A percentile compares a stretch with the other conserved stretches of the same genome.
phyloP scores from a whole-genome alignment of 2,329 filamentous ascomycete genomes.

The Fusarium tanahbumbuense region DNA sequence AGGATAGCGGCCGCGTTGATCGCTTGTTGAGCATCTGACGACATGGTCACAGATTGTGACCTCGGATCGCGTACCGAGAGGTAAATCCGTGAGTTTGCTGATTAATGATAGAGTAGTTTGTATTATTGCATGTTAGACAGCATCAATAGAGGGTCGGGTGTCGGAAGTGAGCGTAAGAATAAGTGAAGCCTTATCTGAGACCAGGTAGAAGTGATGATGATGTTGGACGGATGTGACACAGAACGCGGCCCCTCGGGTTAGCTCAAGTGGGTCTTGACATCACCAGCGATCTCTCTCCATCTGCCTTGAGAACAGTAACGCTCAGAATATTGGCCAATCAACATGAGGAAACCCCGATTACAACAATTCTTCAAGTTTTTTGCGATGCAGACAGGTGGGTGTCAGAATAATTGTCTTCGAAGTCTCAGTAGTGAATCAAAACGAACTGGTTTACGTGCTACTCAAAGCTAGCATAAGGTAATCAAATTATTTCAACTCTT shows the following conservation, averaged over 20 bases:
- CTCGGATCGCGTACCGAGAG: conserved; percentile 31
- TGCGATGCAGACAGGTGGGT: background rate
- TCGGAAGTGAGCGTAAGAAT: background rate
- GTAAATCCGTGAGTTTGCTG: background rate
- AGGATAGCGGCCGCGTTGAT: background rate
- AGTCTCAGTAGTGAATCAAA: background rate
- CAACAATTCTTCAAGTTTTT: background rate
- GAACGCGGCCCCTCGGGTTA: conserved; percentile 17
- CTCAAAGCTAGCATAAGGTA: background rate
- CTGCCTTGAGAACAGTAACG: conserved; percentile 14
- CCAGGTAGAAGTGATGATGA: conserved; percentile 9
- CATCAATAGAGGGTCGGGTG: background rate
- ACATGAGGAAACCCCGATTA: background rate
- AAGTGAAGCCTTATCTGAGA: conserved; percentile 13
- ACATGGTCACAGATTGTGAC: conserved; percentile 21
- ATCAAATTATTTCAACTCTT: background rate
- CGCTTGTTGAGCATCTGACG: conserved; percentile 24
- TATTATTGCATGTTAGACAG: conserved; percentile 27
- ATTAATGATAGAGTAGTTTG: background rate
- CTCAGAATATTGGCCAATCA: conserved; percentile 21
- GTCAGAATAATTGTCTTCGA: background rate
- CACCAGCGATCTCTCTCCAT: conserved; percentile 16
- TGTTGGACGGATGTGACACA: conserved; percentile 25
- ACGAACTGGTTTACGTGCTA: background rate
- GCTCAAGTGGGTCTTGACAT: conserved; percentile 39